Conservation (phyloP, 139 green algal genomes). For the Zygnema cylindricum region DNA sequence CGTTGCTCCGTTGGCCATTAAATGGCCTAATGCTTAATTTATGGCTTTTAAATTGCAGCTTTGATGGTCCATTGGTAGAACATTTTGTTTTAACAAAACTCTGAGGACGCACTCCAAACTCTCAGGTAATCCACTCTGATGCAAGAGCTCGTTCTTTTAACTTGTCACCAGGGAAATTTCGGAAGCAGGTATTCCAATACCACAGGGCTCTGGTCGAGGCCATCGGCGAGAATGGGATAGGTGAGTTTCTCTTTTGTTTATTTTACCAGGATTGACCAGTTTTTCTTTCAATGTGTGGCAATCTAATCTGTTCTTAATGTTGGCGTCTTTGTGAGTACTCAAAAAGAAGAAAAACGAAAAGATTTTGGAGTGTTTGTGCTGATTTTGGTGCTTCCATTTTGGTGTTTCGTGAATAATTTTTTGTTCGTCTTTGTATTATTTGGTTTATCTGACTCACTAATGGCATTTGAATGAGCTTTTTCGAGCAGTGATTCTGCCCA, state of each 20-base stretch:
- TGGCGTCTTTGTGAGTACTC: not conserved
- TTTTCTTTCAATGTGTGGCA: not conserved
- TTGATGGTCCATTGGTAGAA: not conserved
- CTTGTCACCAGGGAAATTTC: not conserved
- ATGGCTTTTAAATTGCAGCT: not conserved
- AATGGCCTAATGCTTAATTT: not conserved
- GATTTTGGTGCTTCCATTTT: not conserved
- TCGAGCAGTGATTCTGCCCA: not conserved
- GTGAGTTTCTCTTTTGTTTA: not conserved
- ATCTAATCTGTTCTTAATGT: not conserved
- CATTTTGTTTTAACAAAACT: not conserved
- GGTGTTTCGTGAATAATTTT: not conserved
- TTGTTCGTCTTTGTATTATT: not conserved
- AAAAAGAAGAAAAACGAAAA: not conserved
- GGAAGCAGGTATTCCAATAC: not conserved
- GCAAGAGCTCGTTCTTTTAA: not conserved
- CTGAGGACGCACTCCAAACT: too few species aligned
- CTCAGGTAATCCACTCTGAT: not conserved
- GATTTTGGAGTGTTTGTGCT: not conserved
- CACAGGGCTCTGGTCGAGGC: not conserved
- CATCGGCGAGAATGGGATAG: not conserved
- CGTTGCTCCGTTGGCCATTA: too few species aligned
- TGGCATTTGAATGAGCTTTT: not conserved
- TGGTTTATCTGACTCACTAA: too few species aligned
- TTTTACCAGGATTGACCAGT: not conserved